Evolutionary conservation across 495 filamentous ascomycete species (phyloP).

Genomic region (Choiromyces venosus): DNA sequence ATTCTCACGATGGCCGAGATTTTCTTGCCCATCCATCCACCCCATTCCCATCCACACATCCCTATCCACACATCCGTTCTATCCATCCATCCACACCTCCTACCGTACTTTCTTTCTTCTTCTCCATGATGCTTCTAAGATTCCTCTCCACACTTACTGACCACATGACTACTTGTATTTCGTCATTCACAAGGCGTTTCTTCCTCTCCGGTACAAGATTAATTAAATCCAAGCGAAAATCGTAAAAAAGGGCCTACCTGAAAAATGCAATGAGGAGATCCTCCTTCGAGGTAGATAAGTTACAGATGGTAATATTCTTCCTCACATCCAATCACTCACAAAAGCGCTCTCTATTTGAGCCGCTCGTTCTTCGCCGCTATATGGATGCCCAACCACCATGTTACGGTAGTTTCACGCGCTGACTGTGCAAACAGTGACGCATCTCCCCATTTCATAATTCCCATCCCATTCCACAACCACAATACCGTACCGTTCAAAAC

Average conservation of each 20-base stretch:
- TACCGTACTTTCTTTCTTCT: neutral
- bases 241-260: neutral
- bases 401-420: neutral
- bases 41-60: neutral
- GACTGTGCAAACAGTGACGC: neutral
- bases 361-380: neutral
- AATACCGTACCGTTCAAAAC: neutral
- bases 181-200: neutral
- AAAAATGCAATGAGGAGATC: neutral
- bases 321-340: neutral
- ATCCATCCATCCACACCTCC: neutral
- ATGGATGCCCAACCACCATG: neutral
- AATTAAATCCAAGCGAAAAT: neutral
- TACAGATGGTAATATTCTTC: too few species aligned
- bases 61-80: neutral
- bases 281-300: neutral
- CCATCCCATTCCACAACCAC: neutral
- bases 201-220: too few species aligned
- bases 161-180: slow-evolving; percentile 4
- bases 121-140: neutral
- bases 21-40: neutral
- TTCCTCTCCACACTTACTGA: neutral
- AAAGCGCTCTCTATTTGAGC: neutral
- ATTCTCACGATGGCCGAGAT: neutral
- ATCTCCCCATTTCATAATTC: too few species aligned